Base-by-base conservation (phyloP, 768 basidiomycete genomes). In the Leccinum pellstonianum region DNA sequence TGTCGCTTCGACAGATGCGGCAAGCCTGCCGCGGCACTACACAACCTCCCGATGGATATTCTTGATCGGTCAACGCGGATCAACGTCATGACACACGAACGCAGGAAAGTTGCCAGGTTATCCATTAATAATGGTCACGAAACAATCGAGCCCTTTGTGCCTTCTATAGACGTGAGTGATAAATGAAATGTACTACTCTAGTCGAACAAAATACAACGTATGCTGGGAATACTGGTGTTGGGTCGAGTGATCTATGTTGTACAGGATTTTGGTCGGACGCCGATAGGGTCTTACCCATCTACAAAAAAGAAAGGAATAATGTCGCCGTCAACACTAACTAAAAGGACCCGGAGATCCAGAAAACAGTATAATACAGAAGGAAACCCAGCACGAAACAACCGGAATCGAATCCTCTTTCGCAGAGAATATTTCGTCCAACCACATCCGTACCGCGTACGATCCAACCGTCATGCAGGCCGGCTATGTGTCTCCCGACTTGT, bases 401-500 rank as follows among this genome's bases (percentile, higher is more conserved):
- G 3, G 37, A 38, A 17, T n/a, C 38, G 9, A n/a, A 41, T n/a
- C 11, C 33, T 33, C 33, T 33, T 33, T 12, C 5, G 10, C 31
- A 31, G 31, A 31, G 33, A 33, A 33, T 11, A 33, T 11, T 33
- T 33, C 11, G 33, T 33, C 33, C 33, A 33, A 33, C 11, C 1
- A 33, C 33, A 4, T 11, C n/a, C 43, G 43, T n/a, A 41, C 38
- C 38, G 3, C 38, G 17, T 41, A 43, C n/a, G 43, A 41, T n/a
- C 38, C 43, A 43, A 19, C n/a, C n/a, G 9, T 57, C 52, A 71
- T 41, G 53, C 64, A 17, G 67, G 60, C 11, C 66, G 68, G 19
- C 60, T 29, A 60, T 70, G 64, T 1, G 14, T 52, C 21, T 73
- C 73, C 25, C 56, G 7, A 15, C 49, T 59, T 8, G 64, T 33